Base-by-base conservation (phyloP, 805 yeast species). In the Ogataea chonburiensis region DNA sequence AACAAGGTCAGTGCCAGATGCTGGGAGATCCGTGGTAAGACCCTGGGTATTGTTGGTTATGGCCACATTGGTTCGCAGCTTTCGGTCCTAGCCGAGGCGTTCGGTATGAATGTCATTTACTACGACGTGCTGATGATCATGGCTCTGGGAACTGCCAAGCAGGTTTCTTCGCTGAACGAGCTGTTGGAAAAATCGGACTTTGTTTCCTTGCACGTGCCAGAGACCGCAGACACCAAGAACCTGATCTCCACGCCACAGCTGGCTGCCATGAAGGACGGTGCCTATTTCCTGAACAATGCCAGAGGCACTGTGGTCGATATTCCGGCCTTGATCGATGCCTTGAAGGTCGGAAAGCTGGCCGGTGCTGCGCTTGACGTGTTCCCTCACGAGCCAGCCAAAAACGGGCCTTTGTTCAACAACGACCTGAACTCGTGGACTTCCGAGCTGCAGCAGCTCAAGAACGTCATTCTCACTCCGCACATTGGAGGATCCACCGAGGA, bases 401-500 rank as follows among this genome's bases (percentile, higher is more conserved):
- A 93, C 58, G 98, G 98, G 56, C 86, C 82, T 47, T 66, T 77
- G 51, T 93, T 89, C 70, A 69, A 59, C 53, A 73, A 83, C 60
- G 73, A 74, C 26, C 73, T 93, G 60, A 91, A 91, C 67, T 52
- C 68, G 26, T 93, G 96, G 89, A 75, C 85, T 45, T 70, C 86
- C 21, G 96, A 89, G 60, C 75, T 93, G 53, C 74, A 79, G 51
- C 68, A 84, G 8, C 74, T 88, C 61, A 79, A 89, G 68, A 93
- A 93, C 67, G 79, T 91, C 45, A 88, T 93, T 49, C 74, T 93
- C 56, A 82, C 98, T 37, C 98, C 98, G 21, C 98, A 93, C 61
- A 93, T 93, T 53, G 98, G 98, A 68, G 98, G 98, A 50, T 88
- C 97, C 34, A 93, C 98, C 31, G 98, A 91, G 67, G 98, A 93